Evolutionary conservation across 257 asterid species (phyloP), one percentile per base, ranked within the genome.

Genomic region (Solanum phureja): DNA sequence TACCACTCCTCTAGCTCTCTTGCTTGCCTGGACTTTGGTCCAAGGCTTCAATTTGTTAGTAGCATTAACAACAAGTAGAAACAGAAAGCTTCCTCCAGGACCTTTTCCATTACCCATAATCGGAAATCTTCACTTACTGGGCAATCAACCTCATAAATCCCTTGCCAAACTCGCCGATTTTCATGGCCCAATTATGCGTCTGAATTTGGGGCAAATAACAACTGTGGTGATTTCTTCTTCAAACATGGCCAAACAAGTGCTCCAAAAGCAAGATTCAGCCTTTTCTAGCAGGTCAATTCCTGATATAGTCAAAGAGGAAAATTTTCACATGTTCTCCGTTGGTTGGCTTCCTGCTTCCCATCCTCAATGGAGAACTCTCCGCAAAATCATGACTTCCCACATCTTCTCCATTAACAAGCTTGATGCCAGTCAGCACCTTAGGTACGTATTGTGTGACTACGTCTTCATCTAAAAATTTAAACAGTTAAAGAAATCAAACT

Each of bases 61-160:
- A 40, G 12, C 62, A 44, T n/a, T 49, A 42, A 27, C 40, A 82
- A 4, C 3, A 46, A 74, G 10, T 24, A 89, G 89, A 14, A 87
- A 87, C 2, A 68, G 77, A 75, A 86, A 86, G 44, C 62, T 86
- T 34, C 88, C 89, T 7, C 89, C 87, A 49, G 87, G 87, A 83
- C 98, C 99, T 3, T 75, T 90, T 33, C 98, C 98, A 33, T 84
- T 95, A 62, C 99, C 99, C 3, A 58, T 96, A 42, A 90, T 96
- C 75, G 98, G 98, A 19, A 95, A 88, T 90, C 95, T 96, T 86
- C 98, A 95, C 77, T 44, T 93, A 71, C 95, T 94, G 19, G 98
- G 96, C 24, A 92, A 92, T 11, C 92, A 93, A 5, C 98, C 98
- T 37, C 99, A 96, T 90, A 86, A 91, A 35, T 95, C 97, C 40